Evolutionary conservation across 2,329 filamentous ascomycete species (phyloP).

Genomic region (Curvularia sp.): DNA sequence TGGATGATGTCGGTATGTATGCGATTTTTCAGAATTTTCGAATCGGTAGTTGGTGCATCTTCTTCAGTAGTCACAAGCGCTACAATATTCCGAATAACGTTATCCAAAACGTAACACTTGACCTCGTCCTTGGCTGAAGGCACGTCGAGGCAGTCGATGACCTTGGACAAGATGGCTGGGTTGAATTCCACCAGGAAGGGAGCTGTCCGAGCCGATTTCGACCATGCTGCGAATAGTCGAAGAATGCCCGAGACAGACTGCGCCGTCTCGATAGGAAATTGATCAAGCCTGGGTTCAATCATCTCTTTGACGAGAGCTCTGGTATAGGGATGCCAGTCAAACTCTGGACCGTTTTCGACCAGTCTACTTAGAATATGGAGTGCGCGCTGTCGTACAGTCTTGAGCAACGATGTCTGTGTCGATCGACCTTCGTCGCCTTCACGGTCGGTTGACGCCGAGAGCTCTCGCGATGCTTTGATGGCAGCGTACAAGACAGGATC

Average conservation of each 20-base stretch:
- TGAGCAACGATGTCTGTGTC: slow-evolving; percentile 64
- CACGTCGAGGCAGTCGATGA: slow-evolving; percentile 75
- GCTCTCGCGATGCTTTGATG: slow-evolving; percentile 66
- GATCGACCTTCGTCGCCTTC: slow-evolving; percentile 34
- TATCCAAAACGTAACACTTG: slow-evolving; percentile 77
- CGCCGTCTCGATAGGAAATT: slow-evolving; percentile 82
- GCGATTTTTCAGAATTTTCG: slow-evolving; percentile 62
- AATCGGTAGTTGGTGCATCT: slow-evolving; percentile 49
- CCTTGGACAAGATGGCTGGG: slow-evolving; percentile 66
- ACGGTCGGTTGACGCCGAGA: slow-evolving; percentile 40
- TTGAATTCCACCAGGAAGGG: slow-evolving; percentile 73
- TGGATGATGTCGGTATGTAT: slow-evolving; percentile 60
- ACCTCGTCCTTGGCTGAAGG: slow-evolving; percentile 85
- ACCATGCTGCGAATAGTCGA: slow-evolving; percentile 82
- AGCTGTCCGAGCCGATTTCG: slow-evolving; percentile 69
- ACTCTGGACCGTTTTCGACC: slow-evolving; percentile 74
- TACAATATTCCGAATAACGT: slow-evolving; percentile 67
- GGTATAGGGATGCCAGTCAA: slow-evolving; percentile 76
- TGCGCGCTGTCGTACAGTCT: slow-evolving; percentile 72
- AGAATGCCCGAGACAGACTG: slow-evolving; percentile 87
- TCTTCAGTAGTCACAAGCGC: slow-evolving; percentile 26
- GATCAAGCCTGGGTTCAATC: slow-evolving; percentile 77
- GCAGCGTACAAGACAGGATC: slow-evolving; percentile 84
- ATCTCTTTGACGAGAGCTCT: slow-evolving; percentile 75
- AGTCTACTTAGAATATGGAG: slow-evolving; percentile 82